These are phyloP conservation scores for Williopsis jadinii DNA, from an alignment of 1,139 yeast genomes.

Conservation along the genomic window DNA sequence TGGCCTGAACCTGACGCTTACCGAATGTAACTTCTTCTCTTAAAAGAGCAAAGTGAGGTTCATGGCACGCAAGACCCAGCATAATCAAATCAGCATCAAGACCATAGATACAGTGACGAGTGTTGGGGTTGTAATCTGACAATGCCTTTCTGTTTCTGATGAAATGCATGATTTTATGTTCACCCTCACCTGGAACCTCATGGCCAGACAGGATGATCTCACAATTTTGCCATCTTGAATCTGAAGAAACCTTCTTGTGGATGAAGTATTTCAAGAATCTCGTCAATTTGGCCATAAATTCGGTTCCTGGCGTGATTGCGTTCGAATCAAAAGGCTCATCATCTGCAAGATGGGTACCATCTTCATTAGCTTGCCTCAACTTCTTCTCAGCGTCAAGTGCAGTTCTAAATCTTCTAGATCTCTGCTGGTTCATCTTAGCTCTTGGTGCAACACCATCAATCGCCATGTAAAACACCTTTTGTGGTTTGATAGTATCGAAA, in stretches of 20 bases:
- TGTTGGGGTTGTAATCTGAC: constrained; percentile 71
- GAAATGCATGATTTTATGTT: constrained; percentile 95
- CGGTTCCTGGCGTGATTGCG: constrained; percentile 97
- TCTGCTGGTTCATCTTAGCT: constrained; percentile 98
- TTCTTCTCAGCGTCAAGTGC: constrained; percentile 90
- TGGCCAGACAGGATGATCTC: constrained; percentile 88
- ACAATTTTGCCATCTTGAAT: constrained; percentile 84
- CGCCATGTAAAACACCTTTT: constrained; percentile 89
- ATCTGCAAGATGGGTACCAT: constrained; percentile 40
- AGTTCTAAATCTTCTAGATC: constrained; percentile 93
- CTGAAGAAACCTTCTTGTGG: constrained; percentile 83
- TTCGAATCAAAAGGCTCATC: constrained; percentile 82
- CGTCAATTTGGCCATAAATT: constrained; percentile 91
- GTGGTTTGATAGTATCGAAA: constrained; percentile 80
- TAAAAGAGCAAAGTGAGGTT: constrained; percentile 88
- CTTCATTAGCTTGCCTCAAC: constrained; percentile 39
- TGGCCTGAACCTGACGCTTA: constrained; percentile 42
- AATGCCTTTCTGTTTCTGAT: constrained; percentile 78
- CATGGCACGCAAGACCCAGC: constrained; percentile 95
- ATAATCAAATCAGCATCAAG: constrained; percentile 96
- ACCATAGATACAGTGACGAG: constrained; percentile 94
- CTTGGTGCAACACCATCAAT: constrained; percentile 99
- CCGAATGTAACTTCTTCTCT: constrained; percentile 97
- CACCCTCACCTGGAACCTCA: constrained; percentile 99
- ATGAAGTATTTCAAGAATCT: constrained; percentile 81